A percentile compares a stretch with the other conserved stretches of the same genome.
These are phyloP conservation scores for Priceomyces medius DNA, from an alignment of 805 yeast species.

Conservation along the genomic window DNA sequence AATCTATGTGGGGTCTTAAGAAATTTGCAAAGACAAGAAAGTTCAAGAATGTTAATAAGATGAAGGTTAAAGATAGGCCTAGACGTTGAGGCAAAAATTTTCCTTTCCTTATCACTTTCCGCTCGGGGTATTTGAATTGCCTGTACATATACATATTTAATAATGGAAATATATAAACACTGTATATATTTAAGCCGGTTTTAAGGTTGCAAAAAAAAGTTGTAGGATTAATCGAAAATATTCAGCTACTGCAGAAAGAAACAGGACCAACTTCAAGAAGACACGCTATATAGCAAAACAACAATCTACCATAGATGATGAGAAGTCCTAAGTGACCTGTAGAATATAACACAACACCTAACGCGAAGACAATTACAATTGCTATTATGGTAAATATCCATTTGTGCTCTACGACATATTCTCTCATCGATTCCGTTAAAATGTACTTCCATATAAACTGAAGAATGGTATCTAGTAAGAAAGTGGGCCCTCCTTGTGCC, in stretches of 20 bases:
- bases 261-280: neutral
- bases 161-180: neutral
- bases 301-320: constrained; percentile 4
- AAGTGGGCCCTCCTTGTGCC: neutral
- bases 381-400: constrained; percentile 1
- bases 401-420: constrained; percentile 8
- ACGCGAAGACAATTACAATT: constrained; percentile 8
- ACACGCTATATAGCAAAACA: constrained; percentile 9
- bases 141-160: neutral
- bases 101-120: neutral
- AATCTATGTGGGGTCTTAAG: constrained; percentile 97
- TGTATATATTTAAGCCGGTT: neutral
- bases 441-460: constrained; percentile 16
- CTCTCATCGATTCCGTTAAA: constrained; percentile 15
- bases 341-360: constrained; percentile 10
- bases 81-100: constrained; percentile 32
- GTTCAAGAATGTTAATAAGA: constrained; percentile 79
- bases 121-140: neutral
- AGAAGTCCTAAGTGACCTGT: constrained; percentile 16
- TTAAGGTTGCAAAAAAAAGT: neutral
- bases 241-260: neutral
- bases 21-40: constrained; percentile 92
- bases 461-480: constrained; percentile 3
- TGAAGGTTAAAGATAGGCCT: constrained; percentile 90
- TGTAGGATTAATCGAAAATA: neutral